Base-by-base conservation (phyloP, 2,329 filamentous ascomycete species). In the Ophiobolus disseminans region DNA sequence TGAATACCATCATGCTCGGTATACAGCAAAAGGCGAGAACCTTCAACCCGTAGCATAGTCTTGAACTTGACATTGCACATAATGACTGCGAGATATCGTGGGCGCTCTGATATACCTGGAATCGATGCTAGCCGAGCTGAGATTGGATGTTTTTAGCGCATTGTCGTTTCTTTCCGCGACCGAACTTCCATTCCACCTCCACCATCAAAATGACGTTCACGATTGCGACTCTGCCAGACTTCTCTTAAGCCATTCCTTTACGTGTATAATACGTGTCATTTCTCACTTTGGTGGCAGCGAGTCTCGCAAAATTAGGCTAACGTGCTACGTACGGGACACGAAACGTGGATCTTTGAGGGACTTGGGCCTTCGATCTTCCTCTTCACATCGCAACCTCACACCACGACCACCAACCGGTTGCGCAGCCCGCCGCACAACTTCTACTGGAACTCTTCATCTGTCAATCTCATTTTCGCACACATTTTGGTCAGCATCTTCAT, bases 121-220 rank as follows among this genome's bases (percentile, higher is more conserved):
- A 58, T 55, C 52, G 58, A 61, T 55, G 57, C 58, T 67, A 66
- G 62, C 65, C 68, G 67, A 71, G 66, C 67, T 71, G 66, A 69
- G 69, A 68, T 70, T 68, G 60, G 58, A 68, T 54, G 54, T 62
- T 58, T 54, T 65, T 69, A 69, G 68, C 60, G 57, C 59, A 60
- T 50, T 48, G 34, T 58, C 57, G 60, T 62, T 63, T 63, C 55
- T 40, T 44, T 60, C 59, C 40, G 59, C 58, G 57, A 53, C 57
- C 59, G 56, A 55, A 58, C 58, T 57, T 64, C 58, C 62, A 66
- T 65, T 68, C 55, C 62, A 59, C 58, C 57, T 60, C 41, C 58
- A 60, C 50, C 38, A 40, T 40, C 37, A 50, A 53, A 60, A 61
- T 65, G 58, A 57, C 56, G 40, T 61, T 45, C 50, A 55, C 56